Base-by-base conservation (phyloP, 2,329 filamentous ascomycete species). In the Ophiostoma angusticollis region DNA sequence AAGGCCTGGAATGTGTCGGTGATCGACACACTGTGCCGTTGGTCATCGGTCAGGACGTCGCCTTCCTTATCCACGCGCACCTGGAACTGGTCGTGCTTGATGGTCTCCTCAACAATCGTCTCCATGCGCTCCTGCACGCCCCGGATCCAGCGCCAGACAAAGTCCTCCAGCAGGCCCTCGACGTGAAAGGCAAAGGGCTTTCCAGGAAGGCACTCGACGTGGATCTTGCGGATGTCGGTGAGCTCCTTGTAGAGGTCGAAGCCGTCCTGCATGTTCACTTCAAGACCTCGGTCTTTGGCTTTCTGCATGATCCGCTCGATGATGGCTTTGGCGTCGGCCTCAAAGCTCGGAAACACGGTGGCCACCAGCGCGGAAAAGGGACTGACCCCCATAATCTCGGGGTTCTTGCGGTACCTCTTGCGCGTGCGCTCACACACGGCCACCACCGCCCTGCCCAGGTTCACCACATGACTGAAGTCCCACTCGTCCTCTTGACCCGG, bases 61-160 rank as follows among this genome's bases (percentile, higher is more conserved):
- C 74, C 71, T 4, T 23, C 5, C 23, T 35, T n/a, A n/a, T 31
- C 18, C 8, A 23, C 30, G 13, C 84, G 73, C 39, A 93, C 78
- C 49, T 78, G 72, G 59, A 96, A 98, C 41, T 76, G 63, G 55
- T 98, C 91, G 50, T 93, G 84, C 56, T 85, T 89, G 58, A 95
- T 80, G 8, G 91, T 87, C 51, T 89, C 76, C 33, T 93, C 85
- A 28, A 96, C 83, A 65, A 91, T 91, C 18, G 78, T 77, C 45
- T 81, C 68, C 52, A 95, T 78, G 53, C 80, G 85, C 24, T 66
- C 65, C 51, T 96, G 86, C 7, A 85, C 86, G 46, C 78, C 74
- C 39, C 73, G 70, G 46, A 98, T 84, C 87, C 87, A 98, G 42
- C 85, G 78, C 87, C 87, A 96, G 6, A 96, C 91, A 57, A 96